Conservation (phyloP, 495 filamentous ascomycete genomes). For the Aspergillus leporis region DNA sequence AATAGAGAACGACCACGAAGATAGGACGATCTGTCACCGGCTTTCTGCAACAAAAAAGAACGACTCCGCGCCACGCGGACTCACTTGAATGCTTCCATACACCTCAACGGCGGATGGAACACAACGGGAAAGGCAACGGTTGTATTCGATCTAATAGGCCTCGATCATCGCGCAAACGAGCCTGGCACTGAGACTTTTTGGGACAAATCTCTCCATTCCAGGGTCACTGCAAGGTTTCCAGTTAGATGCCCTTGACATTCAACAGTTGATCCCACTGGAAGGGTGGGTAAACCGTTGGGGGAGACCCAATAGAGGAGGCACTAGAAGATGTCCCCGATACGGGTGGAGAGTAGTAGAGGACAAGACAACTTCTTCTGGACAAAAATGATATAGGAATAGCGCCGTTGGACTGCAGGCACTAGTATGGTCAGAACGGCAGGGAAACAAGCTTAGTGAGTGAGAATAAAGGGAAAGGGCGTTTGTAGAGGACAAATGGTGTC, state of each 20-base stretch:
- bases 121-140: constrained; percentile 18
- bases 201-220: constrained; percentile 36
- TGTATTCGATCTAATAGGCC: constrained; percentile 25
- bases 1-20: constrained; percentile 6
- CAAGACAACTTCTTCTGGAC: constrained; percentile 4
- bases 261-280: constrained; percentile 11
- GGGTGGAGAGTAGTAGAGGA: constrained; percentile 9
- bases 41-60: constrained; percentile 13
- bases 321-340: constrained; percentile 4
- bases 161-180: constrained; percentile 34
- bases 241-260: constrained; percentile 26
- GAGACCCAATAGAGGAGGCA: constrained; percentile 4
- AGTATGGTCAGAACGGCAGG: constrained; percentile 15
- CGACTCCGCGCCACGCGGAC: constrained; percentile 18
- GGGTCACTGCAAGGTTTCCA: constrained; percentile 35
- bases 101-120: constrained; percentile 15
- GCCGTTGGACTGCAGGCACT: constrained; percentile 17
- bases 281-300: constrained; percentile 13
- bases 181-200: constrained; percentile 26
- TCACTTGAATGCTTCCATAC: constrained; percentile 20
- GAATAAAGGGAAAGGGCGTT: constrained; percentile 22
- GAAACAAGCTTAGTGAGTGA: constrained; percentile 12
- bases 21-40: constrained; percentile 3
- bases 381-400: constrained; percentile 9
- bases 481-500: constrained; percentile 20